phyloP scores from a whole-genome alignment of 2,329 filamentous ascomycete species.

The Exophiala phaeomuriformis region DNA sequence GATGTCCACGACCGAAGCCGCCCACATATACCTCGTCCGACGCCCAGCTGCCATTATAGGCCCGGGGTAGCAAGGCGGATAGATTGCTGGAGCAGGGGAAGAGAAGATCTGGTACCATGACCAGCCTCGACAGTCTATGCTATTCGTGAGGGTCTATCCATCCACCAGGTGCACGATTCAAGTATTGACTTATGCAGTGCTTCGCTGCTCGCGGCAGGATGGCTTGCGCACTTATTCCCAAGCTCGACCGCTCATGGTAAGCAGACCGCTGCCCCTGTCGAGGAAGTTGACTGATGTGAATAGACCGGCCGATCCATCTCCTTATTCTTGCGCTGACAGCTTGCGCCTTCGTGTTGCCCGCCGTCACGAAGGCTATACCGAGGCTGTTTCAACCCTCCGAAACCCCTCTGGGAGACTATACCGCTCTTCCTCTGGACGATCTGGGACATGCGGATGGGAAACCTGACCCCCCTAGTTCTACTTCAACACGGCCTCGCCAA shows the following conservation, averaged over 20 bases:
- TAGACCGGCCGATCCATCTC: constrained; percentile 44
- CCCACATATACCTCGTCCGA: background rate
- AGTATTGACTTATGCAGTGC: constrained; percentile 24
- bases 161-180: background rate
- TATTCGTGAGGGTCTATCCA: constrained; percentile 7
- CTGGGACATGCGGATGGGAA: constrained; percentile 9
- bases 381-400: constrained; percentile 22
- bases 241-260: constrained; percentile 37
- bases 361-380: constrained; percentile 33
- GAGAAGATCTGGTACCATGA: constrained; percentile 5
- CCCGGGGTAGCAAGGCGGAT: background rate
- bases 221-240: constrained; percentile 33
- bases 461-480: constrained; percentile 1
- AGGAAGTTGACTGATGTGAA: background rate
- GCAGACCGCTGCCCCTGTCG: constrained; percentile 4
- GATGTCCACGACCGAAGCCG: too few relatives aligned
- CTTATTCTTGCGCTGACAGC: constrained; percentile 37
- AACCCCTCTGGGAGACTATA: constrained; percentile 5
- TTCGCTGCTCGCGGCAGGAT: constrained; percentile 31
- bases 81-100: too few relatives aligned
- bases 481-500: background rate
- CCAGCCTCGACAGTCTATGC: constrained; percentile 10
- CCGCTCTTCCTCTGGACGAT: constrained; percentile 16
- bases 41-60: background rate
- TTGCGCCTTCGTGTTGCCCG: constrained; percentile 35